Percentiles rank a stretch among this genome's conserved stretches.
These are phyloP conservation scores for Oehlia diaphana DNA, from an alignment of 192 early-diverging fungal genomes.

Conservation along the genomic window DNA sequence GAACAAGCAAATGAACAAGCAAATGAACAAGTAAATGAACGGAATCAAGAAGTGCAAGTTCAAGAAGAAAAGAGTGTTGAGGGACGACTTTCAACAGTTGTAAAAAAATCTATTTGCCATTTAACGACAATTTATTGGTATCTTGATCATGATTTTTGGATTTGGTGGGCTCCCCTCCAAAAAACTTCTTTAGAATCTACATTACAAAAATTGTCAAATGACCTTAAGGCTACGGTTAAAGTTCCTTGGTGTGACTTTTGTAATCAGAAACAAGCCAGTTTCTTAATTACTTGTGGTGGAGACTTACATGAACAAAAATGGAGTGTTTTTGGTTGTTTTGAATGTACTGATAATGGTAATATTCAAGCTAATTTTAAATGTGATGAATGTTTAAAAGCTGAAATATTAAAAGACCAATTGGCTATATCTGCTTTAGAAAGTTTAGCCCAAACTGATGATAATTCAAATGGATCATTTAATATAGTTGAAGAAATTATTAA, in stretches of 20 bases:
- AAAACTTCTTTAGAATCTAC: background rate
- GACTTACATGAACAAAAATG: background rate
- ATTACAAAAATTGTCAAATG: conserved; percentile 2
- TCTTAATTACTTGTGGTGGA: background rate
- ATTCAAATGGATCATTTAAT: background rate
- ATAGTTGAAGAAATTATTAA: background rate
- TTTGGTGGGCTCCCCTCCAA: background rate
- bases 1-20: no score
- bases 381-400: background rate
- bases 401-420: background rate
- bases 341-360: conserved; percentile 6
- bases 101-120: background rate
- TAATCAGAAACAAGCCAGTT: background rate
- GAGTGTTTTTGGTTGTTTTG: conserved; percentile 11
- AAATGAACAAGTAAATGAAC: background rate
- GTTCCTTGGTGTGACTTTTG: conserved; percentile 15
- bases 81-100: background rate
- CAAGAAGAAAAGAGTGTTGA: background rate
- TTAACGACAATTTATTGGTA: conserved; percentile 14
- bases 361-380: background rate
- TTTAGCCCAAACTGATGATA: background rate
- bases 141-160: background rate
- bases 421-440: background rate
- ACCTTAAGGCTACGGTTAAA: background rate
- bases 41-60: background rate